Evolutionary conservation across 768 basidiomycete species (phyloP), one percentile per base, ranked within the genome.

Genomic region (Suillus subalutaceus): DNA sequence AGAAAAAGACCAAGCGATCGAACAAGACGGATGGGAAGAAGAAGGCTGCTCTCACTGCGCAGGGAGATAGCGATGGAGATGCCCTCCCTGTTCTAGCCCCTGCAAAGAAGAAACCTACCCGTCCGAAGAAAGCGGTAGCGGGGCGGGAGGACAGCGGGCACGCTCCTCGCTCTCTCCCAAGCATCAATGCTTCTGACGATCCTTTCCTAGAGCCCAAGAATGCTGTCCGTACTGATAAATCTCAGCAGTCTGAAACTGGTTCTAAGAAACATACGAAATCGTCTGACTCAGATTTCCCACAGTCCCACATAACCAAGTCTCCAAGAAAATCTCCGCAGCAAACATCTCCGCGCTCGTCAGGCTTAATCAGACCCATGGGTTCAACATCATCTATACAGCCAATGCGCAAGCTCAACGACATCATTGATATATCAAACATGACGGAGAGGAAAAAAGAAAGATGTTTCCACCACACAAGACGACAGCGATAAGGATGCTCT

Each of bases 1-100:
- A 75, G 46, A 87, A 86, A 75, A 85, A 88, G 72, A 72, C 79
- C 20, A 78, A 77, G 66, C 59, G 40, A 43, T 43, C 40, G 6
- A 60, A 60, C 18, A 90, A 84, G 71, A 69, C 65, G 43, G 72
- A 72, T 48, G 67, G 64, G 4, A 69, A 69, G 60, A 69, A 69
- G 26, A 80, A 69, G 63, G 68, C 63, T 9, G 48, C 46, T 50
- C 65, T 40, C 71, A 63, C 62, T 55, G n/a, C 9, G 10, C 18
- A 61, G 57, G 38, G 63, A 56, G 52, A 66, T 72, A 66, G 44
- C 23, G 53, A 56, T 68, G 26, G 10, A 60, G 59, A 60, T 30
- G 4, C 26, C 41, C 59, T 60, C 6, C 59, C 59, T 60, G 26
- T 60, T 43, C 26, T 60, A 41, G 41, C 18, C 12, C 43, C 18